Base-by-base conservation (phyloP, 352 stramenopile genomes). In the Phytophthora rubi region DNA sequence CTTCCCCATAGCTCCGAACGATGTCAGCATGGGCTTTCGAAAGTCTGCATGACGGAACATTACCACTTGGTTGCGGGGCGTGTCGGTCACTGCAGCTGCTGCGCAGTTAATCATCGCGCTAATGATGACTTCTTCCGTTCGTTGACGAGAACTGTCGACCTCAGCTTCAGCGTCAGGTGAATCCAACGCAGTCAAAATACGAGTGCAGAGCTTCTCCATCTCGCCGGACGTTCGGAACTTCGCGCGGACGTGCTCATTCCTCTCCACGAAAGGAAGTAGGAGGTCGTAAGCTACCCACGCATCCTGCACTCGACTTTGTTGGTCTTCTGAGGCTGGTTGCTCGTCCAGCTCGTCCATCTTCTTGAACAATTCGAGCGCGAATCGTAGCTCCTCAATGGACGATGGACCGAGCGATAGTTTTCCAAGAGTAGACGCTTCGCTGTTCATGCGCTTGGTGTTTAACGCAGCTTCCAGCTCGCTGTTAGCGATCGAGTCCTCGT, bases 141-240 rank as follows among this genome's bases (percentile, higher is more conserved):
- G 26, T 26, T 51, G 48, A 32, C 37, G 48, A 9, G 28, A 45
- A 4, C 4, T 53, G 30, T 60, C 37, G 28, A 15, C 47, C 63
- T 49, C 62, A 59, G 2, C 4, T 42, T 18, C n/a, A 7, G 15
- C 28, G 49, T 49, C 12, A 51, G 10, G 16, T 3, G 45, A 8
- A 1, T 28, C 33, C 2, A 83, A 54, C 1, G 79, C 58, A 7
- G 1, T 26, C 8, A 64, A 35, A 33, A 90, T 54, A 8, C 85
- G 85, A 6, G 73, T 62, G 21, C 75, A 79, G 6, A 91, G 67
- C 28, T 75, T 84, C 4, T 74, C 53, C 28, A 94, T 70, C 28
- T 85, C 82, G 0, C 79, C 75, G 1, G 80, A 88, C 13, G 85
- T 94, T 2, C 87, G 75, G 30, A 94, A 76, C 7, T 88, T 69